Evolutionary conservation across 2,329 filamentous ascomycete genomes (phyloP).

Genomic region (Scedosporium minutisporum): DNA sequence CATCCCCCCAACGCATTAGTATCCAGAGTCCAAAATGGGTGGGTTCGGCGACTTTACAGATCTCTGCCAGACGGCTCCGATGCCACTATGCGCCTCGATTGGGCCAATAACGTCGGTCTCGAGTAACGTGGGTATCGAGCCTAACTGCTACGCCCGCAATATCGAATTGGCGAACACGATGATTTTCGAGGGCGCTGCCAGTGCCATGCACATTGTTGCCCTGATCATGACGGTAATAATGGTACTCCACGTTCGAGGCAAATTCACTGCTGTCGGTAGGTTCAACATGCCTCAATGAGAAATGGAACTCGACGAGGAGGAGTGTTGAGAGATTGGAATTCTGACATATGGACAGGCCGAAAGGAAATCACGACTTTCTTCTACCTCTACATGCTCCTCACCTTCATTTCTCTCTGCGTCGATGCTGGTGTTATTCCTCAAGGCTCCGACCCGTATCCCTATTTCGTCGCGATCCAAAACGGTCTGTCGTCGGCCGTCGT

Average conservation of each 20-base stretch:
- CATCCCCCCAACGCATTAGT: background rate
- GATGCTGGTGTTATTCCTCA: conserved; percentile 89
- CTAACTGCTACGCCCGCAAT: conserved; percentile 85
- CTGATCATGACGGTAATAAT: conserved; percentile 92
- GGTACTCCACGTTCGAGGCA: conserved; percentile 92
- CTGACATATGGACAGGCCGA: conserved; percentile 32
- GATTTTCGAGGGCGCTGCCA: conserved; percentile 89
- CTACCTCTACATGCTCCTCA: conserved; percentile 89
- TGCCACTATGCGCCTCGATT: conserved; percentile 81
- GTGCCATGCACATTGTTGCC: conserved; percentile 84
- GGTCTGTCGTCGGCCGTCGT: conserved; percentile 78
- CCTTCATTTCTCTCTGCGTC: conserved; percentile 77
- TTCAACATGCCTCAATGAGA: background rate
- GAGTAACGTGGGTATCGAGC: conserved; percentile 67
- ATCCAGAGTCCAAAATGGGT: conserved; percentile 42
- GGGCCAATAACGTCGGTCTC: conserved; percentile 63
- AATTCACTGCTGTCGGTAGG: conserved; percentile 95
- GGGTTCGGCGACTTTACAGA: conserved; percentile 84
- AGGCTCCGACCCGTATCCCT: conserved; percentile 70
- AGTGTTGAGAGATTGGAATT: background rate
- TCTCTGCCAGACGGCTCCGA: conserved; percentile 74
- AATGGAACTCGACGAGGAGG: background rate
- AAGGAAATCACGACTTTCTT: conserved; percentile 81
- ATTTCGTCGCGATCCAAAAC: conserved; percentile 82
- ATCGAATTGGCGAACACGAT: conserved; percentile 97